Evolutionary conservation across 2,329 filamentous ascomycete species (phyloP), one percentile per base, ranked within the genome.

Genomic region (Fusarium acutatum): DNA sequence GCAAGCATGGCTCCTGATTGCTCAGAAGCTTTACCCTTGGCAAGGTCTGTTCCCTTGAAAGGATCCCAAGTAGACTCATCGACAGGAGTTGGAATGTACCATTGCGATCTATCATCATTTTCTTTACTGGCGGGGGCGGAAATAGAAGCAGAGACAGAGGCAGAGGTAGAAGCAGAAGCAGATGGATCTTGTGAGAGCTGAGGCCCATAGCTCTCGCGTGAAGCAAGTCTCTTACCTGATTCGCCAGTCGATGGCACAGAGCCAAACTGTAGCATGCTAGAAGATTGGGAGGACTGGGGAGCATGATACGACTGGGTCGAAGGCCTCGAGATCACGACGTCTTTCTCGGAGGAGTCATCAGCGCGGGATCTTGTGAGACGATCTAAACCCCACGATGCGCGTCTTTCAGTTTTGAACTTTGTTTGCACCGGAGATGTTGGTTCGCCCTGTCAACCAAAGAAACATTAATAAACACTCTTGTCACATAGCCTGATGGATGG

Each of bases 301-400:
- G 74, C 70, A 65, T 74, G 74, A 44, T 72, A 64, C 18, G 65
- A 74, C 38, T 74, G 68, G 26, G 71, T 70, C 64, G 68, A 68
- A 56, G 67, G 65, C 38, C 68, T 72, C 47, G 65, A 56, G 47
- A 47, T 61, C 59, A 68, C 71, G 58, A 74, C 68, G 52, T 76
- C 71, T 67, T 67, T 70, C 56, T 69, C 71, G 60, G 71, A 49
- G 44, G 67, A 47, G 57, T 70, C 74, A 58, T 76, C 77, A 52
- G 71, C 72, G 64, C 75, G 77, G 61, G 82, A 79, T 72, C 79
- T 82, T 56, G 78, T 64, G 70, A 82, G 77, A 73, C 83, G 72
- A 67, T 79, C 78, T 77, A 86, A 68, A 54, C 82, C 83, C 86
- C 85, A 87, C 30, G 86, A 87, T 54, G 81, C 79, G 61, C 84